Conservation (phyloP, 2,329 filamentous ascomycete genomes). For the Seiridium cupressi region DNA sequence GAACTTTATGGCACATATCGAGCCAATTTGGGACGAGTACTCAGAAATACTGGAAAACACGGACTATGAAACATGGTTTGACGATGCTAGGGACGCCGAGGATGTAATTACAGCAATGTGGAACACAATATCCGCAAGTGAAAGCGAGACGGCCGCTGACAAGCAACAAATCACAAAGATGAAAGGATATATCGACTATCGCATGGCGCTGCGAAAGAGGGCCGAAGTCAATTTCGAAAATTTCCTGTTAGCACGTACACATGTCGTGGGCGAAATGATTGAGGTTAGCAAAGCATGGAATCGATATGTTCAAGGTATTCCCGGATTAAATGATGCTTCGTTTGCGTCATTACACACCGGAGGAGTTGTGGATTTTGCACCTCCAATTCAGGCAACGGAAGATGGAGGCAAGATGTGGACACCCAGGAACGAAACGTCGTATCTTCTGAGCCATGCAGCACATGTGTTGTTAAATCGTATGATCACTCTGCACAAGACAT, state of each 20-base stretch:
- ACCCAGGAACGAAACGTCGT: neutral
- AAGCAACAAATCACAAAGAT: neutral
- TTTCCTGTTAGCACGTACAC: neutral
- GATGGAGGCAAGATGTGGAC: neutral
- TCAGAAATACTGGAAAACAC: neutral
- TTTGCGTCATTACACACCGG: neutral
- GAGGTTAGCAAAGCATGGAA: neutral
- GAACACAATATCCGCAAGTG: neutral
- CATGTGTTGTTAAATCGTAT: neutral
- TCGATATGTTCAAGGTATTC: neutral
- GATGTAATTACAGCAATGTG: conserved; percentile 7
- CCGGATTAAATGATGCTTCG: neutral
- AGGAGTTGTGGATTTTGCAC: neutral
- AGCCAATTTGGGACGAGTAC: neutral
- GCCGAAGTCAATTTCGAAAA: conserved; percentile 10
- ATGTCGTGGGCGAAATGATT: neutral
- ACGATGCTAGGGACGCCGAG: conserved; percentile 2
- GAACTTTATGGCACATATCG: neutral
- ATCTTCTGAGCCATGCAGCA: neutral
- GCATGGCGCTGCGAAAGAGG: conserved; percentile 6
- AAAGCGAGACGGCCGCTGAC: neutral
- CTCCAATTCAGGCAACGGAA: too few species aligned
- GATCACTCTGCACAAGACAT: neutral
- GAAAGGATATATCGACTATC: conserved; percentile 5
- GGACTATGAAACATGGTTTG: conserved; percentile 8